Percentiles rank a stretch among this genome's conserved stretches.
phyloP scores from a whole-genome alignment of 768 basidiomycete species.

The Cystofilobasidium capitatum region DNA sequence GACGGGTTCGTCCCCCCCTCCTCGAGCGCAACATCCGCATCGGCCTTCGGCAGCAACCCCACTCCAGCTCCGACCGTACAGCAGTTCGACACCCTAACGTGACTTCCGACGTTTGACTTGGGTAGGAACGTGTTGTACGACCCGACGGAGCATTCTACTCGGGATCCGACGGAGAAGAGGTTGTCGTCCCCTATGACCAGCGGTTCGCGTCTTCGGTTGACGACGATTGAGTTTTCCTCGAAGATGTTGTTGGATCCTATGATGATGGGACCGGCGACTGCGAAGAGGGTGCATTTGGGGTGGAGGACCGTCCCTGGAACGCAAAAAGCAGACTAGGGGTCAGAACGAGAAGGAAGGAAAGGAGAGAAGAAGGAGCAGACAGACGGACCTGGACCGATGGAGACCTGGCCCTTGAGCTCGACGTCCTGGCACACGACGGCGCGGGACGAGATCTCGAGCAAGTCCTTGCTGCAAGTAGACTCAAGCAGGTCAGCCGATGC shows the following conservation, averaged over 20 bases:
- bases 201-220: slow-evolving; percentile 56
- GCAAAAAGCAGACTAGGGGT: not conserved
- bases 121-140: slow-evolving; percentile 78
- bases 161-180: slow-evolving; percentile 84
- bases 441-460: slow-evolving; percentile 79
- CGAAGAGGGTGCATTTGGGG: slow-evolving; percentile 87
- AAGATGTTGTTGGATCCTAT: slow-evolving; percentile 82
- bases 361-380: not conserved
- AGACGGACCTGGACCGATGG: slow-evolving; percentile 64
- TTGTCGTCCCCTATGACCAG: slow-evolving; percentile 72
- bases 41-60: slow-evolving; percentile 54
- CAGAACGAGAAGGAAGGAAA: not conserved
- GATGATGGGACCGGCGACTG: slow-evolving; percentile 78
- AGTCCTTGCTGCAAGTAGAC: slow-evolving; percentile 56
- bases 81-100: slow-evolving; percentile 65
- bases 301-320: slow-evolving; percentile 70
- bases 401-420: slow-evolving; percentile 87
- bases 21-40: not conserved
- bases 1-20: slow-evolving; percentile 1
- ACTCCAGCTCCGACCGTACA: slow-evolving; percentile 77
- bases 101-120: slow-evolving; percentile 69
- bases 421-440: slow-evolving; percentile 88
- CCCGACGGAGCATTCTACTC: slow-evolving; percentile 77
- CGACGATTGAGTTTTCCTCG: slow-evolving; percentile 80
- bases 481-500: not conserved